Conservation (phyloP, 179 eudicot species). For the Camellia oleifera region DNA sequence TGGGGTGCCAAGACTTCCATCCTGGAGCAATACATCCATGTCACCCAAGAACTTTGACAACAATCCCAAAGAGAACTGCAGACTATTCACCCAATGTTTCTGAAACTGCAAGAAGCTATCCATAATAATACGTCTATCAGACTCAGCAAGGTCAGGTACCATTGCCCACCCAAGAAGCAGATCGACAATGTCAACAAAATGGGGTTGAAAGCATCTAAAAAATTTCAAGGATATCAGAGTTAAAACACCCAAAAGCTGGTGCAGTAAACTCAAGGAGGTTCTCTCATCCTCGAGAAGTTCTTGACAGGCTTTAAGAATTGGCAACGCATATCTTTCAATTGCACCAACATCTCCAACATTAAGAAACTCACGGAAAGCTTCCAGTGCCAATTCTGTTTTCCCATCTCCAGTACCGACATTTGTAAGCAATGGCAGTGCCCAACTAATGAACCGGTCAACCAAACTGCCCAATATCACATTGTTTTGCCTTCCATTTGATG, state of each 20-base stretch:
- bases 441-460: slow-evolving; percentile 75
- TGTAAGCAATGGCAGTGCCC: slow-evolving; percentile 82
- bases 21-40: slow-evolving; percentile 93
- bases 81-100: slow-evolving; percentile 89
- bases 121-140: slow-evolving; percentile 75
- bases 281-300: slow-evolving; percentile 98
- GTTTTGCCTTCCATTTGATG: slow-evolving; percentile 80
- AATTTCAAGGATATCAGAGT: slow-evolving; percentile 82
- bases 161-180: slow-evolving; percentile 99
- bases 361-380: slow-evolving; percentile 83
- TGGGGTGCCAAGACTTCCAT: slow-evolving; percentile 77
- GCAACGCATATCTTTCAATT: slow-evolving; percentile 70
- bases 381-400: slow-evolving; percentile 65
- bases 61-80: slow-evolving; percentile 84
- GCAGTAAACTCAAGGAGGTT: slow-evolving; percentile 75
- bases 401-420: slow-evolving; percentile 47
- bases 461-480: slow-evolving; percentile 52
- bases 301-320: slow-evolving; percentile 87
- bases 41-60: slow-evolving; percentile 89
- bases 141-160: slow-evolving; percentile 83
- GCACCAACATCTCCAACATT: slow-evolving; percentile 76
- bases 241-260: slow-evolving; percentile 65
- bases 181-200: slow-evolving; percentile 95
- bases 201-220: slow-evolving; percentile 82
- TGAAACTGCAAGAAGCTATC: slow-evolving; percentile 92